Percentiles rank a stretch among this genome's conserved stretches.
Conservation (phyloP, 208 protist genomes). For the Leishmania amazonensis region DNA sequence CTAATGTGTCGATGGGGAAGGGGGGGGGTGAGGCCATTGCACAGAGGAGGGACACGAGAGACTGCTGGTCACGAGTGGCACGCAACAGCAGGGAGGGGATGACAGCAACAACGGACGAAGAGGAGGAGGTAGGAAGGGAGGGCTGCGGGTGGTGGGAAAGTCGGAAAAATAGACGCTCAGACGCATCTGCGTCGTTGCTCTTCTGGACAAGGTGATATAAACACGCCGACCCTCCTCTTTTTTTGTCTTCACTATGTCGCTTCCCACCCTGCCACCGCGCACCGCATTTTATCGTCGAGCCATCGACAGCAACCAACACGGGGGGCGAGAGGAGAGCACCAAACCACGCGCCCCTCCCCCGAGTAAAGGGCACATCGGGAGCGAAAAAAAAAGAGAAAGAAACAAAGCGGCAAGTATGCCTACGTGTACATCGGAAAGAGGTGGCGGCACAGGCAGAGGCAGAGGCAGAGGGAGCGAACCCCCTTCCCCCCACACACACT, state of each 20-base stretch:
- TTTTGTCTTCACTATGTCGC: not conserved
- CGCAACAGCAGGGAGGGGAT: not conserved
- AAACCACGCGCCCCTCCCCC: not conserved
- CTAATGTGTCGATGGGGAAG: not conserved
- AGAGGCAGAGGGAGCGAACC: not conserved
- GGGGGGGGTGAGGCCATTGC: not conserved
- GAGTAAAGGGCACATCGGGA: not conserved
- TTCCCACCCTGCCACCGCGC: not conserved
- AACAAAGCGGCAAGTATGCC: not conserved
- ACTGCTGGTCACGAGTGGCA: not conserved
- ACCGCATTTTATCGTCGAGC: not conserved
- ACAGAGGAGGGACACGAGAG: not conserved
- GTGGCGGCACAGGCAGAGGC: no score
- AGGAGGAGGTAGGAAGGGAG: not conserved
- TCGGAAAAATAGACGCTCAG: not conserved
- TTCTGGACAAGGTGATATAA: not conserved
- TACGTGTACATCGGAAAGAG: constrained; percentile 9
- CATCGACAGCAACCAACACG: not conserved
- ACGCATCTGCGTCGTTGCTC: not conserved
- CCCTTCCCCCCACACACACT: no score
- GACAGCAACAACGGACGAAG: not conserved
- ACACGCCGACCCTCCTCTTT: not conserved
- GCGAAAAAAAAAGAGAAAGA: not conserved
- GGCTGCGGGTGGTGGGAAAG: not conserved
- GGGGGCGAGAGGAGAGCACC: not conserved